Conservation (phyloP, 441 rosid genomes). For the Eruca vesicaria region DNA sequence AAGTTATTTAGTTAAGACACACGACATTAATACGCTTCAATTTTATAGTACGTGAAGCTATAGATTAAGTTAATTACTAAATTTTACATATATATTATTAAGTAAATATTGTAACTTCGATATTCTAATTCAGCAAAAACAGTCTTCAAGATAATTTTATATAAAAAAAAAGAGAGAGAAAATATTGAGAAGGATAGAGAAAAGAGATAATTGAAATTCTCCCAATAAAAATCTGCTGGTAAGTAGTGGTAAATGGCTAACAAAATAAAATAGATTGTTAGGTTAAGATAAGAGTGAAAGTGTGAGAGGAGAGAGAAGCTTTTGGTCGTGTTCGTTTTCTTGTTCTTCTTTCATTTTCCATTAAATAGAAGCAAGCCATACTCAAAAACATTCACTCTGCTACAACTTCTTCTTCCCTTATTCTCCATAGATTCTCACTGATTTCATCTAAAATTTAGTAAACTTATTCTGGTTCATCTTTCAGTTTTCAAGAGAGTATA, state of each 20-base stretch:
- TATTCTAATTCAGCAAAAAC: no score
- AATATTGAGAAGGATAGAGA: no score
- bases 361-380: conserved; percentile 22
- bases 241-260: no score
- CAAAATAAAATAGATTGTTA: neutral
- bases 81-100: no score
- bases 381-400: conserved; percentile 9
- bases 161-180: no score
- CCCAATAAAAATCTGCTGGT: no score
- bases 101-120: no score
- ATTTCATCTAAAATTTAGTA: neutral
- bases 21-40: neutral
- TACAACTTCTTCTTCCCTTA: neutral
- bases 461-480: neutral
- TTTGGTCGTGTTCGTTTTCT: conserved; percentile 14
- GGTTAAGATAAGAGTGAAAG: conserved; percentile 1
- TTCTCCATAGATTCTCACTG: neutral
- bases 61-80: no score
- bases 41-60: neutral
- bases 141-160: no score
- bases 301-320: neutral
- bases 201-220: no score
- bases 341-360: neutral
- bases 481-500: neutral
- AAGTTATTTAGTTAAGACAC: neutral